Evolutionary conservation across 2,329 filamentous ascomycete genomes (phyloP).

Genomic region (Anisogramma anomala): DNA sequence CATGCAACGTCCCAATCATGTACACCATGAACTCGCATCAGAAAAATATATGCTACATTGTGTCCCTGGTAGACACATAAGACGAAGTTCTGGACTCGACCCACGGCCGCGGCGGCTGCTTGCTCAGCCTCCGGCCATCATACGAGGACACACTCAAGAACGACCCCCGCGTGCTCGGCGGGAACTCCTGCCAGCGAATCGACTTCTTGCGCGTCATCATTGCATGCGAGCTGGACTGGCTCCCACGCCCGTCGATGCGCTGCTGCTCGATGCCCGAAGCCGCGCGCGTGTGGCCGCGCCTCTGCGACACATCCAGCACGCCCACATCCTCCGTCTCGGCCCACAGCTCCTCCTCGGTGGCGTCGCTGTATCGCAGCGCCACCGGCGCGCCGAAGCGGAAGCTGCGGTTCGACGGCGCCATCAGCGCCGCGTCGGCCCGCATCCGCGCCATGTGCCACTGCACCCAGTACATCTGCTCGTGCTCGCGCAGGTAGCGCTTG

Average conservation of each 20-base stretch:
- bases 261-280: slow-evolving; percentile 1
- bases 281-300: not conserved
- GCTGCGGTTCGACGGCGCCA: slow-evolving; percentile 11
- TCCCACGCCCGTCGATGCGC: not conserved
- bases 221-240: not conserved
- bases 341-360: slow-evolving; percentile 16
- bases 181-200: slow-evolving; percentile 14
- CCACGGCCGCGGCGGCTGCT: slow-evolving; percentile 11
- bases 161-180: slow-evolving; percentile 10
- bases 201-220: slow-evolving; percentile 9
- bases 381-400: slow-evolving; percentile 16
- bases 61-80: slow-evolving; percentile 8
- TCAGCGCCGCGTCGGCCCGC: slow-evolving; percentile 15
- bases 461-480: slow-evolving; percentile 50
- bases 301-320: slow-evolving; percentile 13
- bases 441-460: slow-evolving; percentile 26
- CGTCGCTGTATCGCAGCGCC: slow-evolving; percentile 16
- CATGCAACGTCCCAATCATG: too few species aligned
- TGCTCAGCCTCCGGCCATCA: slow-evolving; percentile 13
- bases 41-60: not conserved
- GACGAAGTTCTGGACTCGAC: slow-evolving; percentile 11
- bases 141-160: slow-evolving; percentile 8
- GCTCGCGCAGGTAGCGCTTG: slow-evolving; percentile 48
- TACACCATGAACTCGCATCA: too few species aligned
- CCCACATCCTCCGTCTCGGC: slow-evolving; percentile 16